Base-by-base conservation (phyloP, 176 grass and related monocot species). In the Oryza meyeriana region DNA sequence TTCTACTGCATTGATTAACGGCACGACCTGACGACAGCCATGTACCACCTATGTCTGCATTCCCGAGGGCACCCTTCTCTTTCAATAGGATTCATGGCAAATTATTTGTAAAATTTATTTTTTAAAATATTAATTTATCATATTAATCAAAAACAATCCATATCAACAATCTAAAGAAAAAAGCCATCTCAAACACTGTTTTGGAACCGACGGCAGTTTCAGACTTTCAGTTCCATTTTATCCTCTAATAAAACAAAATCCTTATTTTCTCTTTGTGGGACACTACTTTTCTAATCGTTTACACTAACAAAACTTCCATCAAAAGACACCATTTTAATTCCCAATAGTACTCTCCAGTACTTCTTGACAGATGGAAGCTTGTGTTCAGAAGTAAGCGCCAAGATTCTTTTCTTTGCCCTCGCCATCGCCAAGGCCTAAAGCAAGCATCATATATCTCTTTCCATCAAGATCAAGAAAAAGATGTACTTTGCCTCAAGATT, bases 351-450 rank as follows among this genome's bases (percentile, higher is more conserved):
- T 63, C 36, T 17, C 70, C 14, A 12, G 14, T 16, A 16, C 11
- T 29, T 20, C 28, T 10, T 20, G 64, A 36, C 85, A 48, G 29
- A 59, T 61, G 63, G n/a, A 76, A 61, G 27, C 78, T 47, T 44
- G 38, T 62, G 28, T 34, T 42, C 10, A 22, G 17, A 70, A 72
- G 50, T 55, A 59, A 40, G 62, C n/a, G 71, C 61, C 74, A 70
- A 77, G 74, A 84, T 69, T 75, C 72, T 29, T 77, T 72, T 55
- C 50, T 55, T 55, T 55, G 47, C 14, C 79, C 39, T 81, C 50
- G n/a, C n/a, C n/a, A n/a, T n/a, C 34, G 9, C 48, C 8, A 42
- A 2, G 24, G 29, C 25, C 3, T 9, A 55, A 55, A 55, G 50
- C 20, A 55, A 55, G 9, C 18, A 55, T 48, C 45, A 55, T 55